Conservation (phyloP, 2,329 filamentous ascomycete species). For the Cadophora sp. region DNA sequence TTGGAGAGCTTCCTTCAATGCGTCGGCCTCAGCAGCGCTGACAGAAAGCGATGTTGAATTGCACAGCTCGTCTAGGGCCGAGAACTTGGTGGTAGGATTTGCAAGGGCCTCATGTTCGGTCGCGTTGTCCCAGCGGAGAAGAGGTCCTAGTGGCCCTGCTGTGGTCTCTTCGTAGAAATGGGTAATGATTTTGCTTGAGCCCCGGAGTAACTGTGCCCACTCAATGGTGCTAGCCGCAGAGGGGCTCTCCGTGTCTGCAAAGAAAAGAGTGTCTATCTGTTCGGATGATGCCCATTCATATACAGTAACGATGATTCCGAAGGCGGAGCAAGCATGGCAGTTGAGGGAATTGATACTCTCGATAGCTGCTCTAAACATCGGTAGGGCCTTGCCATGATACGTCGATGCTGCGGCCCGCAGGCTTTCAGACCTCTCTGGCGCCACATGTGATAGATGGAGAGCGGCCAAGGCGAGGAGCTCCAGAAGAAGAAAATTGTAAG, state of each 20-base stretch:
- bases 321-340: slow-evolving; percentile 29
- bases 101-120: neutral
- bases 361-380: slow-evolving; percentile 20
- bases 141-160: neutral
- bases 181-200: neutral
- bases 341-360: slow-evolving; percentile 25
- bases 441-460: slow-evolving; percentile 27
- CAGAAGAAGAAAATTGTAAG: slow-evolving; percentile 31
- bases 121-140: neutral
- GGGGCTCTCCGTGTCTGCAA: slow-evolving; percentile 1
- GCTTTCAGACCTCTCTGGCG: slow-evolving; percentile 16
- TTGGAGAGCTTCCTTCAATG: slow-evolving; percentile 20
- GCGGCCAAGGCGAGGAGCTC: slow-evolving; percentile 32
- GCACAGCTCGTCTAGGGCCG: neutral
- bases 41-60: neutral
- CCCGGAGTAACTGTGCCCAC: neutral
- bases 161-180: neutral
- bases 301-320: slow-evolving; percentile 24
- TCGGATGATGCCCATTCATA: slow-evolving; percentile 29
- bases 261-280: slow-evolving; percentile 25
- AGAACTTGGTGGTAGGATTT: neutral
- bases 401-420: slow-evolving; percentile 18
- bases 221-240: neutral
- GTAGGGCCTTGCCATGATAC: slow-evolving; percentile 25
- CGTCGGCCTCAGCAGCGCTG: neutral